Base-by-base conservation (phyloP, 2,329 filamentous ascomycete genomes). In the Fusarium sp. region DNA sequence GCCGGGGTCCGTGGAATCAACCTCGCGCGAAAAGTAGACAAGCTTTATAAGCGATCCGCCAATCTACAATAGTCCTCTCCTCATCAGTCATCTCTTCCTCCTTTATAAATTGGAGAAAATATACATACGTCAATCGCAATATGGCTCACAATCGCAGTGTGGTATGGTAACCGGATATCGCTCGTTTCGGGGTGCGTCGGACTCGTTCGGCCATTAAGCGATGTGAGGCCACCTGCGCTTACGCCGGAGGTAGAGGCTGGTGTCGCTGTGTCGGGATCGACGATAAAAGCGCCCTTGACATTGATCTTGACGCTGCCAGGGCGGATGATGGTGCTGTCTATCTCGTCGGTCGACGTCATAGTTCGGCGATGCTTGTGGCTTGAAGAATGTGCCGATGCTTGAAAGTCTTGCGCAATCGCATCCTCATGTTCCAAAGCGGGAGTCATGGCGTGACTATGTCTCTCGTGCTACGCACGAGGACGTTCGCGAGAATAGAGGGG, bases 41-140 rank as follows among this genome's bases (percentile, higher is more conserved):
- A 99, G 89, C 83, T 99, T 99, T 70, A 94, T 94, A 33, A 99
- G 85, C 18, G 94, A 97, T 71, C 96, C 96, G 70, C 96, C 96
- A 79, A 99, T 98, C 93, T 97, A 78, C 47, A 59, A 43, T 11
- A 35, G 6, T 18, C 41, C 35, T 39, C 50, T 31, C 54, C 16
- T 24, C 46, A 47, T 72, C 49, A 75, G 69, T 53, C 50, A 53
- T 62, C 24, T 16, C 59, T 49, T 61, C 39, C 57, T 47, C 16
- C 57, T 58, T 56, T 46, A 15, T 21, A 42, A 63, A 29, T 52
- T 44, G 66, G 62, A 59, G 63, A 47, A 52, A 38, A 31, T 48
- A 56, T 63, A 85, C 92, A 81, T 86, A 97, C 94, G 86, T 99
- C 96, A 64, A 98, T 91, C 54, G 96, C 96, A 73, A 99, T 93